Base-by-base conservation (phyloP, 225 moss, liverwort and hornwort genomes). In the Physcomitrellopsis africana region DNA sequence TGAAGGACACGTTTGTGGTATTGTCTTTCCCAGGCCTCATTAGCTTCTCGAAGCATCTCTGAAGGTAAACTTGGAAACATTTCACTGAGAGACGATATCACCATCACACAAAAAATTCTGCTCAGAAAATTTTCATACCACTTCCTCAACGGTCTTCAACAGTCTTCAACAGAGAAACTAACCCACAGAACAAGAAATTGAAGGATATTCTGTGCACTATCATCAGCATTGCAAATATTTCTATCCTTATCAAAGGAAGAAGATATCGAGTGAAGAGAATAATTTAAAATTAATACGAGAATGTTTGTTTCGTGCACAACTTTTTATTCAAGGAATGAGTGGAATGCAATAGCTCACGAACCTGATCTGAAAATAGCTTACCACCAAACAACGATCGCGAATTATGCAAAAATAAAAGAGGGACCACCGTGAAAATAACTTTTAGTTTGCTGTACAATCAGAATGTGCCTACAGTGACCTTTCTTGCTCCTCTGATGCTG, bases 401-500 rank as follows among this genome's bases (percentile, higher is more conserved):
- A 37, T 16, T 22, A 51, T 16, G 32, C 32, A 37, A 37, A 37
- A 4, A 37, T 13, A 65, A 64, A 64, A 14, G 72, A 51, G 51
- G 49, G 7, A 37, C 48, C 1, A n/a, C 53, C 11, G 22, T 24
- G 59, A 7, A 46, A 26, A 58, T 26, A 26, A 11, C 26, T 18
- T 16, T 44, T 6, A 17, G 11, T 53, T 10, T 56, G 56, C 44
- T 24, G 3, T 41, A 10, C 51, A 52, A 73, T 22, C 20, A 41
- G 62, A 52, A 62, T 51, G 13, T 51, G 56, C 18, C 51, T 11
- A 29, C 18, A 20, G 63, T 73, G 23, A 23, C 16, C 32, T 63
- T 19, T 37, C 51, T 63, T 53, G 42, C 72, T 72, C 56, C 56
- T 54, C 41, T 51, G 16, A 22, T 52, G 70, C 70, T 7, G 45